Evolutionary conservation across 2,329 filamentous ascomycete species (phyloP), one percentile per base, ranked within the genome.

Genomic region (Colletotrichum godetiae): DNA sequence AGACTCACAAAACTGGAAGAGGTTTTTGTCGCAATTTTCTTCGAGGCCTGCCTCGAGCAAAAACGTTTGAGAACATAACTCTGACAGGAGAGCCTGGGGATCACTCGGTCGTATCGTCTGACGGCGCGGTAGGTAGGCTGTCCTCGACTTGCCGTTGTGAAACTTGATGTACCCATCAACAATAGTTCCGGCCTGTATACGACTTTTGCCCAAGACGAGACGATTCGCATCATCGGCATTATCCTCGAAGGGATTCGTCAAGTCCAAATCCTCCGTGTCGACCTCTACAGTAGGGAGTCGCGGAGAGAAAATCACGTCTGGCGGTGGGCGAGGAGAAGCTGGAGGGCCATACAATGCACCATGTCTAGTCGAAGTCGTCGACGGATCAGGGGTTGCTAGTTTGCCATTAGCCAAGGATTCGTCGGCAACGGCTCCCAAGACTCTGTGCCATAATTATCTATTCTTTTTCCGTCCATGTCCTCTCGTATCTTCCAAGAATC

Each of bases 141-240:
- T 33, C 29, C 19, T 42, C 19, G 35, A 31, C 61, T 63, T 63
- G 15, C 52, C 61, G n/a, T 55, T 63, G 46, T 63, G 56, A 15
- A 59, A 68, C 22, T 75, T 75, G 73, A 75, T 68, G 37, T 75
- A 75, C 7, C 74, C 74, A 42, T 75, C 72, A 57, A 75, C 55
- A 12, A n/a, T 57, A 27, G 58, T 55, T 10, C 68, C 56, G 13
- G 49, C 37, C 19, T 64, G 46, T 24, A 74, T 60, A 15, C 58
- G 29, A 12, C 24, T 27, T 37, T 57, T 42, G 19, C 64, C 56
- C 55, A 58, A 57, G 35, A 37, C 55, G 33, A 70, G 55, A 58
- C 63, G 63, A 27, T 49, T 46, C 5, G 65, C 15, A 15, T 69
- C 64, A n/a, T 67, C 61, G 19, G 70, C 69, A 33, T 75, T 72